Percentiles rank a stretch among this genome's conserved stretches.
phyloP scores from a whole-genome alignment of 2,329 filamentous ascomycete genomes.

The Nigrospora sphaerica region DNA sequence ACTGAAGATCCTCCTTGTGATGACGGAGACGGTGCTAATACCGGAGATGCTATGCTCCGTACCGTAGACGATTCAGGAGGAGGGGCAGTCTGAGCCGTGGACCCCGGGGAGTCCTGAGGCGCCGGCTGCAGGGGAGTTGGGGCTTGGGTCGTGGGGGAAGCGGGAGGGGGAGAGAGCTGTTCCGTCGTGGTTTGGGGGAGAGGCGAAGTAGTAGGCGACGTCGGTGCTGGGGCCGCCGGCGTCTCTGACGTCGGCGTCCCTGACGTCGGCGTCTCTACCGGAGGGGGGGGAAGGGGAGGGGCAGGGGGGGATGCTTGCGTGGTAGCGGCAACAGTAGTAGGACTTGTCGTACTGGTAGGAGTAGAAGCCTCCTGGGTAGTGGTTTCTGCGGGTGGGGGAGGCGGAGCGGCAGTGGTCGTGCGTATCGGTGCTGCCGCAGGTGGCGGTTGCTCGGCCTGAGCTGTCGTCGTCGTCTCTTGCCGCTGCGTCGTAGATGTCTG shows the following conservation, averaged over 20 bases:
- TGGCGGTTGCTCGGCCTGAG: background rate
- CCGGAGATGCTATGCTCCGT: background rate
- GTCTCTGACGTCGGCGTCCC: slow-evolving; percentile 5
- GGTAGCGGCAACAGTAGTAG: slow-evolving; percentile 14
- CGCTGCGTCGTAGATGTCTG: background rate
- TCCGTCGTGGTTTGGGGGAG: background rate
- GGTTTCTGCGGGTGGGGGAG: too few species aligned
- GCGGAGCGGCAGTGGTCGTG: too few species aligned
- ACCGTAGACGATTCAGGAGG: too few species aligned
- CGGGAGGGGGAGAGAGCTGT: background rate
- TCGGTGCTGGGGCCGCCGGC: slow-evolving; percentile 1
- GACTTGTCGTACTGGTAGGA: slow-evolving; percentile 28
- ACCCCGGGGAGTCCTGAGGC: too few species aligned
- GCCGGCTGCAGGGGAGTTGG: too few species aligned
- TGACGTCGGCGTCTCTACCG: slow-evolving; percentile 9
- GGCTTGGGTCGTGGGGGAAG: too few species aligned
- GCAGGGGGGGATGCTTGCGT: slow-evolving; percentile 8
- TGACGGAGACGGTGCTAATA: background rate
- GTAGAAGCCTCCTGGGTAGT: background rate
- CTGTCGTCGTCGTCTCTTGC: background rate
- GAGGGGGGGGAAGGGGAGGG: slow-evolving; percentile 7
- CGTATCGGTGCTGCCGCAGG: background rate
- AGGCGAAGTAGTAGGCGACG: slow-evolving; percentile 1
- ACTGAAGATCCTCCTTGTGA: background rate
- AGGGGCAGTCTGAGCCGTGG: too few species aligned